Conservation (phyloP, 2,329 filamentous ascomycete species). For the Arthrobotrys pseudoclavata region DNA sequence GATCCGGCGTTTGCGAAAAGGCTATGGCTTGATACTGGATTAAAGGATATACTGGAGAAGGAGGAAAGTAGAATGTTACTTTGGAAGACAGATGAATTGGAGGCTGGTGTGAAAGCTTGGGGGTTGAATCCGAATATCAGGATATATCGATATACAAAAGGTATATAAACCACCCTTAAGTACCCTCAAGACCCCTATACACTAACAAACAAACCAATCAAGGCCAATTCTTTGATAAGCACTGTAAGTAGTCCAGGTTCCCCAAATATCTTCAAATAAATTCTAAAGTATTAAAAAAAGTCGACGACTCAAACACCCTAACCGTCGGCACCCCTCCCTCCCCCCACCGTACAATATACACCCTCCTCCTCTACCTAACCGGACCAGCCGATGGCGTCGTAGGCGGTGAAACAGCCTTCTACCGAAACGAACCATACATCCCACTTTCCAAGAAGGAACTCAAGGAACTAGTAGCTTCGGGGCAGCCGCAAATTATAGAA, state of each 20-base stretch:
- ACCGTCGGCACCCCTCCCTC: conserved; percentile 69
- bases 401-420: conserved; percentile 90
- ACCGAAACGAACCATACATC: conserved; percentile 70
- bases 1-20: conserved; percentile 80
- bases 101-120: conserved; percentile 71
- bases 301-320: conserved; percentile 87
- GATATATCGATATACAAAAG: conserved; percentile 81
- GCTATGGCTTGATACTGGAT: conserved; percentile 82
- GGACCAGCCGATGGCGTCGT: conserved; percentile 79
- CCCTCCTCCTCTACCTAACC: conserved; percentile 87
- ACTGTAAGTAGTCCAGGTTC: conserved; percentile 76
- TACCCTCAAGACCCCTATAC: background rate
- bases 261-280: background rate
- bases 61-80: conserved; percentile 63
- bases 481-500: conserved; percentile 74
- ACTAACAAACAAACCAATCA: background rate
- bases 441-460: conserved; percentile 68
- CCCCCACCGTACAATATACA: conserved; percentile 85
- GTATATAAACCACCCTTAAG: conserved; percentile 1
- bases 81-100: conserved; percentile 58
- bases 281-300: conserved; percentile 67
- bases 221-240: conserved; percentile 91
- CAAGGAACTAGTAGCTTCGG: conserved; percentile 63
- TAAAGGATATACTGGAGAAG: conserved; percentile 73
- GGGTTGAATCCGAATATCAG: conserved; percentile 90